Evolutionary conservation across 2,329 filamentous ascomycete genomes (phyloP).

Genomic region (Pseudogymnoascus pannorum): DNA sequence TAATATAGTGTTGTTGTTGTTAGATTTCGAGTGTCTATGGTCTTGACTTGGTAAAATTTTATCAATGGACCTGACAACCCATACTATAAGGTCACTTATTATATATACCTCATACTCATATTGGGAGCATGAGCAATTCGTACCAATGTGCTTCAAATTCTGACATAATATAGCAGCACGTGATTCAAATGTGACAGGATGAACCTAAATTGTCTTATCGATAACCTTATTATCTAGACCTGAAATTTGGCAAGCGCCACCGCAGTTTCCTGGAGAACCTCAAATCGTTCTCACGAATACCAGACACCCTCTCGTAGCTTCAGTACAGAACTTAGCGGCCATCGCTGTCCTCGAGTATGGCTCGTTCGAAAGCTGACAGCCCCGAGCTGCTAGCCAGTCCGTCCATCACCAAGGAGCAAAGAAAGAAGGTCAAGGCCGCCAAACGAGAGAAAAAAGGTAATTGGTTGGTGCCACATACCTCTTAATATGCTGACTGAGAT

Average conservation of each 20-base stretch:
- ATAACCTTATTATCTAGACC: slow-evolving; percentile 3
- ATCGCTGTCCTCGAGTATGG: background rate
- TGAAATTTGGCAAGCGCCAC: background rate
- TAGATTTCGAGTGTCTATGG: background rate
- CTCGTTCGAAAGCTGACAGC: background rate
- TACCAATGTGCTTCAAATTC: background rate
- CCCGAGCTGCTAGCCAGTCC: background rate
- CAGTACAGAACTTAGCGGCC: background rate
- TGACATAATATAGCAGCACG: background rate
- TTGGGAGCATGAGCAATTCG: background rate
- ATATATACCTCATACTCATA: background rate
- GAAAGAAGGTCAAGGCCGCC: slow-evolving; percentile 1
- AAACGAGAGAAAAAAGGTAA: slow-evolving; percentile 6
- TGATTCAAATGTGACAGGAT: background rate
- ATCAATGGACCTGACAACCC: background rate
- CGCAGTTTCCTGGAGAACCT: background rate
- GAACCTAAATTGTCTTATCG: background rate
- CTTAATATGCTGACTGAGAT: background rate
- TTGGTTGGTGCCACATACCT: background rate
- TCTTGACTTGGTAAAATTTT: background rate
- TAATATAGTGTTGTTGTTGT: background rate
- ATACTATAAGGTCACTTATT: background rate
- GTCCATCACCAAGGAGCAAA: background rate
- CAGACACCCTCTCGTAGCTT: background rate
- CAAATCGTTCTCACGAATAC: background rate